phyloP scores from a whole-genome alignment of 2,329 filamentous ascomycete species.

The Reticulascus tulasneorum region DNA sequence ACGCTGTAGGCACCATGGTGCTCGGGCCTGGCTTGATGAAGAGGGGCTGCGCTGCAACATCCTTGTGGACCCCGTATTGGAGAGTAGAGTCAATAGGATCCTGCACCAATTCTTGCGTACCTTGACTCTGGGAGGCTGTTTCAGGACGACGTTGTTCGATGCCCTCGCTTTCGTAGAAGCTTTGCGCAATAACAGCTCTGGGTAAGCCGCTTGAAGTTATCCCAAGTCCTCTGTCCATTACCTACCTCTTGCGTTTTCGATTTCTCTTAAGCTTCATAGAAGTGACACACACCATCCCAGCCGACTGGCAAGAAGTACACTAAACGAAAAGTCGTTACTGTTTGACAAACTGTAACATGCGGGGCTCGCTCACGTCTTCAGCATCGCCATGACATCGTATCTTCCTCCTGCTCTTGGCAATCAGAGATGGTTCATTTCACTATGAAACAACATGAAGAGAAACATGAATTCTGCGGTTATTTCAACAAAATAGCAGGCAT shows the following conservation, averaged over 20 bases:
- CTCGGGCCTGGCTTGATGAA: background rate
- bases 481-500: no score
- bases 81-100: background rate
- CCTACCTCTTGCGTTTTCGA: slow-evolving; percentile 11
- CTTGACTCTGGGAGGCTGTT: background rate
- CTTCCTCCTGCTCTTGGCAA: slow-evolving; percentile 1
- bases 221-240: no score
- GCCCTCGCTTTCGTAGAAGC: slow-evolving; percentile 9
- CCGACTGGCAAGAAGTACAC: slow-evolving; percentile 6
- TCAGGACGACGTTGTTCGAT: slow-evolving; percentile 3
- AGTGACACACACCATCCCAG: slow-evolving; percentile 3
- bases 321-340: background rate
- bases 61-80: background rate
- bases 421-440: no score
- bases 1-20: no score
- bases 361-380: slow-evolving; percentile 5
- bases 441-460: background rate
- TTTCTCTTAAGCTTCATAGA: slow-evolving; percentile 11
- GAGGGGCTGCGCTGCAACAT: background rate
- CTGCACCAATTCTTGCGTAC: background rate
- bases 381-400: slow-evolving; percentile 11
- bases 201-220: no score
- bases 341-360: background rate
- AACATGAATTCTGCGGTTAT: background rate
- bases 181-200: background rate